These are phyloP conservation scores for Dictyostelium citrinum DNA, from an alignment of 78 protist species.

Conservation along the genomic window DNA sequence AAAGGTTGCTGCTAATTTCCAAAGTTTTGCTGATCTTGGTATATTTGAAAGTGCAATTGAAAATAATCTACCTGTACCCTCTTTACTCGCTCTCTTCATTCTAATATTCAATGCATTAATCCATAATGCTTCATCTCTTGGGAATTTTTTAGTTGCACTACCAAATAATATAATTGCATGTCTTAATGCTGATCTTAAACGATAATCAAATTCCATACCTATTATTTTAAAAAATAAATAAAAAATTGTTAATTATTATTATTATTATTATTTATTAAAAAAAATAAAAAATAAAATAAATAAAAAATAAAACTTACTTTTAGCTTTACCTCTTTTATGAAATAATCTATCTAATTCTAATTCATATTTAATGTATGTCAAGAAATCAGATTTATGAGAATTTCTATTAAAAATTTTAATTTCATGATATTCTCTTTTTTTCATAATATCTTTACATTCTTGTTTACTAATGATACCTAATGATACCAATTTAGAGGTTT, in stretches of 20 bases:
- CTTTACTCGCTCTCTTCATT: slow-evolving; percentile 20
- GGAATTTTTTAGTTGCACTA: slow-evolving; percentile 13
- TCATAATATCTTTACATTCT: slow-evolving; percentile 61
- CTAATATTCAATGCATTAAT: slow-evolving; percentile 45
- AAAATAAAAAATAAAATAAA: neutral
- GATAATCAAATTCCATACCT: slow-evolving; percentile 39
- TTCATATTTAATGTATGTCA: slow-evolving; percentile 64
- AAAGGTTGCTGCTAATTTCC: slow-evolving; percentile 63
- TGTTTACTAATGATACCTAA: slow-evolving; percentile 11
- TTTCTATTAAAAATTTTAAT: neutral
- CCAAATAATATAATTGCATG: slow-evolving; percentile 17
- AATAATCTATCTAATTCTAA: slow-evolving; percentile 26
- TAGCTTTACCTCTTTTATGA: neutral
- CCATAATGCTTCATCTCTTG: slow-evolving; percentile 75
- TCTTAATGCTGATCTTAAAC: slow-evolving; percentile 45
- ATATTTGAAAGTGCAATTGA: slow-evolving; percentile 23
- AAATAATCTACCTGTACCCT: slow-evolving; percentile 28
- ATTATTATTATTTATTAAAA: too few species aligned
- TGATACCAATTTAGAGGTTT: slow-evolving; percentile 25
- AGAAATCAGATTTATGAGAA: neutral
- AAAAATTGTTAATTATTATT: neutral
- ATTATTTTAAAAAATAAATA: neutral
- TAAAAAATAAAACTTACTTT: neutral
- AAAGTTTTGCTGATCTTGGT: slow-evolving; percentile 51
- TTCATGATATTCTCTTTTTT: slow-evolving; percentile 39